Evolutionary conservation across 129 eudicot genomes (phyloP).

Genomic region (Lactuca saligna): DNA sequence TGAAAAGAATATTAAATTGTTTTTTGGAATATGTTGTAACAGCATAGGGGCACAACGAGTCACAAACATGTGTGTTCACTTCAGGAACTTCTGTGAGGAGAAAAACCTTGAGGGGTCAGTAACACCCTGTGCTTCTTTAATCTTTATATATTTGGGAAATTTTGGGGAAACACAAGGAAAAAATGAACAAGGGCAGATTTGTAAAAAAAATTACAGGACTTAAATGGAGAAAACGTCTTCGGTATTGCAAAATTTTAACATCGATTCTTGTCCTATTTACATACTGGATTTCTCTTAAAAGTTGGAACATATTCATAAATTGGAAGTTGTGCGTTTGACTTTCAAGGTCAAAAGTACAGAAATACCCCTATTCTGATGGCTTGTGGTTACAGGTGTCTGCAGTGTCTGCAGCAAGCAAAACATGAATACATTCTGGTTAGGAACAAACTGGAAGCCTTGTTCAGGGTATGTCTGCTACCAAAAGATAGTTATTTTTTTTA

Average conservation of each 20-base stretch:
- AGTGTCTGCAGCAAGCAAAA: slow-evolving; percentile 58
- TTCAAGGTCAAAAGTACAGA: not conserved
- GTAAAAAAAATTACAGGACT: no score
- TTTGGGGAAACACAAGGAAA: no score
- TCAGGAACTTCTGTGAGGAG: slow-evolving; percentile 59
- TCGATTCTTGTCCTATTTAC: no score
- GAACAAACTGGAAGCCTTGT: slow-evolving; percentile 71
- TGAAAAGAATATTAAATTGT: not conserved
- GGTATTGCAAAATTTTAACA: no score
- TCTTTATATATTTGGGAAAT: no score
- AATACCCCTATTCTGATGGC: not conserved
- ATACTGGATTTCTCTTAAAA: no score
- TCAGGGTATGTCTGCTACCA: slow-evolving; percentile 43
- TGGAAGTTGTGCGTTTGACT: no score
- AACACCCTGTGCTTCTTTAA: not conserved
- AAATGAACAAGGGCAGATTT: no score
- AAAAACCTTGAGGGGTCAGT: slow-evolving; percentile 52
- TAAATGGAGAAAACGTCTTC: no score
- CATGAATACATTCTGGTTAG: slow-evolving; percentile 68
- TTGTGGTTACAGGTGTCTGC: slow-evolving; percentile 52
- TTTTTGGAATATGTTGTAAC: slow-evolving; percentile 27
- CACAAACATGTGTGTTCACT: slow-evolving; percentile 46
- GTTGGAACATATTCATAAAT: no score
- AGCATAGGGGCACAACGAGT: slow-evolving; percentile 78
- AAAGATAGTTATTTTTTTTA: not conserved